Evolutionary conservation across 208 protist genomes (phyloP).

Genomic region (Acanthamoeba quina): DNA sequence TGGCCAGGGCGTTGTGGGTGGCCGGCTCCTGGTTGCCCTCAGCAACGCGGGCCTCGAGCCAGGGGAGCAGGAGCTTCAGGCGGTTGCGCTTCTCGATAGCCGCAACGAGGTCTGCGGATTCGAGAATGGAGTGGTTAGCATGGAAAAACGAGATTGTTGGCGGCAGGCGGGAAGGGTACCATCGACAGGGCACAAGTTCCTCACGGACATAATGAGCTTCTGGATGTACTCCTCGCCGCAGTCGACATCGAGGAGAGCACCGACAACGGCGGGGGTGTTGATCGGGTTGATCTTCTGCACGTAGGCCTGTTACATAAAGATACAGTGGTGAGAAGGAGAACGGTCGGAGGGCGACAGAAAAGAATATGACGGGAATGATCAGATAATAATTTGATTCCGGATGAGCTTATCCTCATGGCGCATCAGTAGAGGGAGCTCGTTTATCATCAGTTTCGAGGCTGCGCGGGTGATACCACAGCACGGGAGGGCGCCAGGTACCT

Average conservation of each 20-base stretch:
- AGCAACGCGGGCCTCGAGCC: slow-evolving; percentile 96
- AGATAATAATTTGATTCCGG: slow-evolving; percentile 64
- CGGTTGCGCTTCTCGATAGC: slow-evolving; percentile 94
- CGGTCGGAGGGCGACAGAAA: not conserved
- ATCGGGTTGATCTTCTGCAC: slow-evolving; percentile 96
- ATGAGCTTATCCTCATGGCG: slow-evolving; percentile 68
- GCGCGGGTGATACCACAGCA: not conserved
- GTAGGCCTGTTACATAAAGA: slow-evolving; percentile 76
- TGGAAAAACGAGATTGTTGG: not conserved
- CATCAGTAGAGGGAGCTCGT: slow-evolving; percentile 70
- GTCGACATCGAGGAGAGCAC: slow-evolving; percentile 98
- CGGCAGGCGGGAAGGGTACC: slow-evolving; percentile 69
- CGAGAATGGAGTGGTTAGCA: not conserved
- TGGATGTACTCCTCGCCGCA: slow-evolving; percentile 97
- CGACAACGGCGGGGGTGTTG: slow-evolving; percentile 98
- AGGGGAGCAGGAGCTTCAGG: slow-evolving; percentile 98
- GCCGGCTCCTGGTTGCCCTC: slow-evolving; percentile 97
- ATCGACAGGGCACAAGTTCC: slow-evolving; percentile 96
- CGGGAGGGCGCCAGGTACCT: slow-evolving; percentile 81
- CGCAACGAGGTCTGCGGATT: slow-evolving; percentile 88
- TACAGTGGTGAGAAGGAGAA: not conserved
- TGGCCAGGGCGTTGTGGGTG: slow-evolving; percentile 99
- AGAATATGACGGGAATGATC: not conserved
- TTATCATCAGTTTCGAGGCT: slow-evolving; percentile 10
- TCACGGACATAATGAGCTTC: slow-evolving; percentile 96